Evolutionary conservation across 1,284 basidiomycete genomes (phyloP), one percentile per base, ranked within the genome.

Genomic region (Grifola frondosa): DNA sequence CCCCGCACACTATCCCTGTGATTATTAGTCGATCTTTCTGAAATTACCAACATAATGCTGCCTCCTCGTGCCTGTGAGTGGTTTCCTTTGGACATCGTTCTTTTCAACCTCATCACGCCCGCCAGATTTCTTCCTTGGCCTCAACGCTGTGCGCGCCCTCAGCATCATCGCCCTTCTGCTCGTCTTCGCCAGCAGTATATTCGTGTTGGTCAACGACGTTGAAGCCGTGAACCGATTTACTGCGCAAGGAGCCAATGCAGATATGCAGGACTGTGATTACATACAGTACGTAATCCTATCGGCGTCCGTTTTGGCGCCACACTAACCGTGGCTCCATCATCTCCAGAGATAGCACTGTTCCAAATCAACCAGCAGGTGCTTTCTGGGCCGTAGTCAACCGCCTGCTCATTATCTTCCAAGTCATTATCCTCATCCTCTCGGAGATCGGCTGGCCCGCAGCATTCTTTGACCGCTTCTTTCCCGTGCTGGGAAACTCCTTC

Each of bases 381-480:
- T 94, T 95, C 69, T 94, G 90, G 87, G 86, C 89, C 12, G 81
- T 94, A 44, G 69, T 94, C 45, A 88, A 89, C 62, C 77, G 87
- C 49, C 73, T 94, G 34, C 76, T 94, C 63, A 89, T 94, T 64
- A 77, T 93, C 48, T 82, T 86, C 65, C 85, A 91, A 68, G 78
- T 82, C 52, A 63, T 91, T 55, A 74, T 91, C 40, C 80, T 95
- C 50, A 68, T 91, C 48, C 64, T 92, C 44, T 87, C 91, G 37
- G 91, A 95, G 65, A 49, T 91, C 49, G 81, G 84, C 52, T 87
- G 86, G 78, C 89, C 88, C 16, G 67, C 77, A 19, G 60, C 70
- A 25, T 84, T 93, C 69, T 94, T 94, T 65, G 74, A 85, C 60
- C 74, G 77, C 21, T 92, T 77, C 71, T 85, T 95, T 66, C 91